These are phyloP conservation scores for Tylopilus sp. DNA, from an alignment of 768 basidiomycete genomes.

Conservation along the genomic window DNA sequence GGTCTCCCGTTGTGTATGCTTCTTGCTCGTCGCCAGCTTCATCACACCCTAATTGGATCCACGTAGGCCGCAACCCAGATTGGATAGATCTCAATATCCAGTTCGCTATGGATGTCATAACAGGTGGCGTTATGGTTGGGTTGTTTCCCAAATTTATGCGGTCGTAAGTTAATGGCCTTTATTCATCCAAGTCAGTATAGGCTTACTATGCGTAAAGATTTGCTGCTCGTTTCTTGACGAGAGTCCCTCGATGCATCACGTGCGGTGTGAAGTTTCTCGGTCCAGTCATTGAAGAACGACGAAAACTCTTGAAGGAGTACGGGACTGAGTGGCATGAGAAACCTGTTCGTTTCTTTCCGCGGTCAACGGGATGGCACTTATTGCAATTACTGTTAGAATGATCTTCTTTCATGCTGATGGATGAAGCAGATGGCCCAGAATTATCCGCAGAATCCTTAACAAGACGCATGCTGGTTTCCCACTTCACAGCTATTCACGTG, in stretches of 20 bases:
- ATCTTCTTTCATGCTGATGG: slow-evolving; percentile 33
- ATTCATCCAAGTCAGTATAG: too few relatives aligned
- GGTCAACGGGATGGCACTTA: too few relatives aligned
- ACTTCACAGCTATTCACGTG: slow-evolving; percentile 23
- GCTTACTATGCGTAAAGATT: neutral
- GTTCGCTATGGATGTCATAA: slow-evolving; percentile 29
- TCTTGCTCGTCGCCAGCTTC: too few relatives aligned
- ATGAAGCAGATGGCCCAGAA: slow-evolving; percentile 21
- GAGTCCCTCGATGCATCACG: neutral
- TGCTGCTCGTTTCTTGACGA: neutral
- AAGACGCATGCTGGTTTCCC: slow-evolving; percentile 10
- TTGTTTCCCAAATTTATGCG: neutral
- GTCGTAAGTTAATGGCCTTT: neutral
- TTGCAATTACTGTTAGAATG: slow-evolving; percentile 19
- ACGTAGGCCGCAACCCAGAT: slow-evolving; percentile 35
- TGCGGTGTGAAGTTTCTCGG: slow-evolving; percentile 17
- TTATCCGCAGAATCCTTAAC: slow-evolving; percentile 20
- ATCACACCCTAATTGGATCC: too few relatives aligned
- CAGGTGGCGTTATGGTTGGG: neutral
- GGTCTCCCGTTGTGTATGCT: slow-evolving; percentile 43
- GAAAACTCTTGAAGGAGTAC: slow-evolving; percentile 17
- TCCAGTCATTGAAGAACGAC: slow-evolving; percentile 33
- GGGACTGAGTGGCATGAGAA: slow-evolving; percentile 29
- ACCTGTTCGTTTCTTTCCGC: slow-evolving; percentile 30
- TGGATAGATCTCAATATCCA: slow-evolving; percentile 34